Conservation (phyloP, 139 green algal genomes). For the Desmodesmus armatus region DNA sequence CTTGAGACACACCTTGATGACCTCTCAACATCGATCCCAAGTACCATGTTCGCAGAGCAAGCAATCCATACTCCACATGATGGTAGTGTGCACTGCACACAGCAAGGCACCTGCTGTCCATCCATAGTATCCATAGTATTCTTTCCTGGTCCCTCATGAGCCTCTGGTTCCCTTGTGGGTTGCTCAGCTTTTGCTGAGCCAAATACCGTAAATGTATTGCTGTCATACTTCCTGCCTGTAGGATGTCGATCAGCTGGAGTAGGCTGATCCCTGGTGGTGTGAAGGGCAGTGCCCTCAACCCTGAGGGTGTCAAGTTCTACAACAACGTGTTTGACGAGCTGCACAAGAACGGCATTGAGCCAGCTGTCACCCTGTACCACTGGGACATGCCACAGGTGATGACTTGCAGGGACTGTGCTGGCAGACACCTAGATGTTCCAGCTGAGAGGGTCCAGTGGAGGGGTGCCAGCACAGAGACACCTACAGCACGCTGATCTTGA, state of each 20-base stretch:
- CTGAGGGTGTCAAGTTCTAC: slow-evolving; percentile 46
- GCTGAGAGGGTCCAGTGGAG: too few species aligned
- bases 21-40: too few species aligned
- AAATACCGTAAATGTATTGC: background rate
- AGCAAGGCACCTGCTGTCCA: background rate
- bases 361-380: slow-evolving; percentile 54
- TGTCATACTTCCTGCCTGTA: background rate
- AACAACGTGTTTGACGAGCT: slow-evolving; percentile 44
- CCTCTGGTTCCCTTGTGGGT: too few species aligned
- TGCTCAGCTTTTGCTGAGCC: too few species aligned
- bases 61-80: too few species aligned
- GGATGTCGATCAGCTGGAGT: slow-evolving; percentile 66
- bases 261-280: slow-evolving; percentile 52
- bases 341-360: slow-evolving; percentile 35
- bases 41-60: too few species aligned
- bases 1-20: too few species aligned
- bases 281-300: slow-evolving; percentile 38
- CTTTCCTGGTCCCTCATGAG: too few species aligned
- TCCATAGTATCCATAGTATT: background rate
- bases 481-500: too few species aligned
- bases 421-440: too few species aligned
- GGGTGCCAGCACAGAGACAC: too few species aligned
- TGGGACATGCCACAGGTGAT: slow-evolving; percentile 66
- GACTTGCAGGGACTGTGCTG: background rate
- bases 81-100: too few species aligned